Evolutionary conservation across 306 rosid genomes (phyloP).

Genomic region (Erythrophleum fordii): DNA sequence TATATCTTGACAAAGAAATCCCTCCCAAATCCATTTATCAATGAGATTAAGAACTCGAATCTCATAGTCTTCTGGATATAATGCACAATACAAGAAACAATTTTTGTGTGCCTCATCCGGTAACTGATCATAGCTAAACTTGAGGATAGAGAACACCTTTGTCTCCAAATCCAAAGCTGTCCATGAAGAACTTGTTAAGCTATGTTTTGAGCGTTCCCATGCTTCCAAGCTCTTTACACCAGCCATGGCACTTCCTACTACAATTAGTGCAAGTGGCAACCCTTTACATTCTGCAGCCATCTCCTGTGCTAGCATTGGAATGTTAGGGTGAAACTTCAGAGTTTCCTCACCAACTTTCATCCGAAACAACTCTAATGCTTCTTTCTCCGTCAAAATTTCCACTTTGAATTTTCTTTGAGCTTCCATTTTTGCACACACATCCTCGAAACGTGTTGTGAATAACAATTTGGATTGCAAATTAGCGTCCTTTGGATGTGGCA

Average conservation of each 20-base stretch:
- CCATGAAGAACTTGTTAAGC: neutral
- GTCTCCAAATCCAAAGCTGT: neutral
- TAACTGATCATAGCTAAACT: neutral
- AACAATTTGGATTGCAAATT: slow-evolving; percentile 24
- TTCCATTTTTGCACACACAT: slow-evolving; percentile 43
- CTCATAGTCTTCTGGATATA: slow-evolving; percentile 33
- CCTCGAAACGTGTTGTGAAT: slow-evolving; percentile 34
- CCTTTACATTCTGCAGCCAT: slow-evolving; percentile 1
- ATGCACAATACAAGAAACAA: slow-evolving; percentile 24
- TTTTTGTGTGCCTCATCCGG: neutral
- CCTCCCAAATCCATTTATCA: neutral
- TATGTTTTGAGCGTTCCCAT: neutral
- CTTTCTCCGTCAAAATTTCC: neutral
- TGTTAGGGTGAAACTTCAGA: neutral
- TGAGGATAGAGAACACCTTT: neutral
- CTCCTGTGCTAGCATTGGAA: neutral
- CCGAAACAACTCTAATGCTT: slow-evolving; percentile 35
- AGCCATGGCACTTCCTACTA: neutral
- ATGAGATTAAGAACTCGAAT: neutral
- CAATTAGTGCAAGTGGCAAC: neutral
- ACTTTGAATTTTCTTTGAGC: slow-evolving; percentile 15
- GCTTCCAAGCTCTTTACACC: neutral
- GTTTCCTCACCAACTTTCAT: slow-evolving; percentile 19
- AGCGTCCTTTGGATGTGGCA: neutral
- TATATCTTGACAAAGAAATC: neutral